phyloP scores from a whole-genome alignment of 208 protist species.

The Borovskyia barvae region DNA sequence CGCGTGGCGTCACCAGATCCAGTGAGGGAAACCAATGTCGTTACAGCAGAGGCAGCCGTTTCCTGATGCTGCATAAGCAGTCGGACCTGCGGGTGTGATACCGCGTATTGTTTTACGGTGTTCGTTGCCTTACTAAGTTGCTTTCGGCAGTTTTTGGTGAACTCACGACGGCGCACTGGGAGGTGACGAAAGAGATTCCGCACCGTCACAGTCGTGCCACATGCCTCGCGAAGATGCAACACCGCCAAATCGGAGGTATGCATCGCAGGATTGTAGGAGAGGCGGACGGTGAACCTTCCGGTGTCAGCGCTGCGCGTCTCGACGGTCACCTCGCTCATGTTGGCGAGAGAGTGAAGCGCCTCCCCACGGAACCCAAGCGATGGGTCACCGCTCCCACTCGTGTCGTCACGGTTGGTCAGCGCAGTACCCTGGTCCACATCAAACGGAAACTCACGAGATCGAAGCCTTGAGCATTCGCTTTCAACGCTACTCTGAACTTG shows the following conservation, averaged over 20 bases:
- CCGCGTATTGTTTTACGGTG: constrained; percentile 83
- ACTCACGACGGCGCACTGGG: constrained; percentile 90
- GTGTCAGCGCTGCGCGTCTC: constrained; percentile 56
- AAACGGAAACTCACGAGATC: neutral
- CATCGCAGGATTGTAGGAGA: constrained; percentile 41
- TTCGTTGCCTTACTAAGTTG: constrained; percentile 53
- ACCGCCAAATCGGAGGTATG: constrained; percentile 21
- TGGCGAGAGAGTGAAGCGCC: constrained; percentile 94
- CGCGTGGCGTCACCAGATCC: constrained; percentile 63
- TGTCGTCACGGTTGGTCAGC: neutral
- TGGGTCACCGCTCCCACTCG: constrained; percentile 8
- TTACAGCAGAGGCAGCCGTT: constrained; percentile 29
- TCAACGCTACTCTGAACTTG: too few relatives aligned
- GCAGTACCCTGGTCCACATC: neutral
- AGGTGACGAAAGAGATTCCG: constrained; percentile 80
- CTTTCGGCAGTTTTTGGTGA: constrained; percentile 70
- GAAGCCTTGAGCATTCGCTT: neutral
- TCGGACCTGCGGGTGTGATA: constrained; percentile 76
- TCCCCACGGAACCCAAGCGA: constrained; percentile 97
- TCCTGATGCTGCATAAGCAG: constrained; percentile 68
- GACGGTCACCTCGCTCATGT: constrained; percentile 72
- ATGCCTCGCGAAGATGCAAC: constrained; percentile 13
- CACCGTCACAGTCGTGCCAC: constrained; percentile 83
- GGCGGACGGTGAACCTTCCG: constrained; percentile 28
- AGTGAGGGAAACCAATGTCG: constrained; percentile 68